These are phyloP conservation scores for Cryptosporidium baileyi DNA, from an alignment of 169 alveolate species.

Conservation along the genomic window DNA sequence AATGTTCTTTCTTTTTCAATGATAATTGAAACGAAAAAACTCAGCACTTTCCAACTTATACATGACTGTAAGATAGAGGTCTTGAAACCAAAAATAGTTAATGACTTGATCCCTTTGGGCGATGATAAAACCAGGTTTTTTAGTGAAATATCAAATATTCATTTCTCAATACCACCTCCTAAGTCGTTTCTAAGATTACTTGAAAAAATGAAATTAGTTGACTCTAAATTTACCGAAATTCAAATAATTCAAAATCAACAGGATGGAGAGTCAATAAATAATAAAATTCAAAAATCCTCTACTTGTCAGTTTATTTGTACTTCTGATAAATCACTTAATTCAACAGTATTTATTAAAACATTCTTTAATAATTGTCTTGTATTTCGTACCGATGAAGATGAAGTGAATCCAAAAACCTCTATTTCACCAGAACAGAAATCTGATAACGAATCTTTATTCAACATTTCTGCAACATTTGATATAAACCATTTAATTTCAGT, in stretches of 20 bases:
- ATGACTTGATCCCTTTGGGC: constrained; percentile 27
- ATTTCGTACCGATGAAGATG: constrained; percentile 1
- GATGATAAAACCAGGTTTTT: constrained; percentile 7
- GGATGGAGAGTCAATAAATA: not conserved
- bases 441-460: not conserved
- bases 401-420: not conserved
- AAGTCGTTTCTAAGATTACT: constrained; percentile 19
- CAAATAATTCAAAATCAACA: constrained; percentile 36
- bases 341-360: constrained; percentile 40
- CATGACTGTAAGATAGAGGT: constrained; percentile 62
- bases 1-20: constrained; percentile 56
- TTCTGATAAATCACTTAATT: constrained; percentile 29
- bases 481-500: constrained; percentile 53
- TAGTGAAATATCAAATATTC: constrained; percentile 10
- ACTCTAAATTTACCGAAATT: constrained; percentile 23
- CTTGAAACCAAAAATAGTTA: constrained; percentile 23
- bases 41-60: constrained; percentile 41
- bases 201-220: constrained; percentile 66
- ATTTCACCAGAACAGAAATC: not conserved
- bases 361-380: constrained; percentile 49
- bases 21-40: constrained; percentile 52
- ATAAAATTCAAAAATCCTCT: not conserved
- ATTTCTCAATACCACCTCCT: constrained; percentile 56
- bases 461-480: constrained; percentile 22
- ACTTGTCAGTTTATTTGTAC: constrained; percentile 41